Conservation (phyloP, 441 rosid genomes). For the Gossypium davidsonii region DNA sequence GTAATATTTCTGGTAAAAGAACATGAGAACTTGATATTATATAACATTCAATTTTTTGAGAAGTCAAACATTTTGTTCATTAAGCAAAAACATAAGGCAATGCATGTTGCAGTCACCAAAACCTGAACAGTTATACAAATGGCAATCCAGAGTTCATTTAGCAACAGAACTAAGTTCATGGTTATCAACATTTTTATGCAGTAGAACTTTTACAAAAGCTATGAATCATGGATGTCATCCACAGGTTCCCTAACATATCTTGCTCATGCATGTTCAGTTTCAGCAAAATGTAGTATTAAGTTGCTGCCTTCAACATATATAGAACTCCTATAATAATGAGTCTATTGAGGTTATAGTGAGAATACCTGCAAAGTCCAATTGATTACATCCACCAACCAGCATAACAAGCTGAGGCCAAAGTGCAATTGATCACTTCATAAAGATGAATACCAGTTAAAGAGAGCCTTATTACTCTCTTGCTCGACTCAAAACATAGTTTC, state of each 20-base stretch:
- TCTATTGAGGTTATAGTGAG: background rate
- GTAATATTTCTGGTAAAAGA: background rate
- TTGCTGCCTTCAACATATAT: background rate
- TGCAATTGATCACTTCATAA: conserved; percentile 52
- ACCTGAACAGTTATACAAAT: background rate
- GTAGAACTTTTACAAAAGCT: background rate
- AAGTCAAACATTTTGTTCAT: background rate
- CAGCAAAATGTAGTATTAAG: background rate
- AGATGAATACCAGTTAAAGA: conserved; percentile 41
- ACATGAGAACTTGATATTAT: background rate
- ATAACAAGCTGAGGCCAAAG: conserved; percentile 62
- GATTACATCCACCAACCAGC: conserved; percentile 75
- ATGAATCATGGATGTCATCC: background rate
- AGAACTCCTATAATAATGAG: background rate
- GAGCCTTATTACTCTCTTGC: conserved; percentile 60
- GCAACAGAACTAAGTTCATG: background rate
- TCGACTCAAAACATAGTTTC: conserved; percentile 67
- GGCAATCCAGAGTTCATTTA: background rate
- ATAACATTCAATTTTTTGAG: background rate
- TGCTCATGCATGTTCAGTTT: background rate
- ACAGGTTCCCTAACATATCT: conserved; percentile 4
- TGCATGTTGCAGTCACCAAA: background rate
- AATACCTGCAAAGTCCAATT: conserved; percentile 11
- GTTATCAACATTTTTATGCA: background rate
- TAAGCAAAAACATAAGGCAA: background rate